These are phyloP conservation scores for Trichoderma asperelloides DNA, from an alignment of 495 filamentous ascomycete species.

Conservation along the genomic window DNA sequence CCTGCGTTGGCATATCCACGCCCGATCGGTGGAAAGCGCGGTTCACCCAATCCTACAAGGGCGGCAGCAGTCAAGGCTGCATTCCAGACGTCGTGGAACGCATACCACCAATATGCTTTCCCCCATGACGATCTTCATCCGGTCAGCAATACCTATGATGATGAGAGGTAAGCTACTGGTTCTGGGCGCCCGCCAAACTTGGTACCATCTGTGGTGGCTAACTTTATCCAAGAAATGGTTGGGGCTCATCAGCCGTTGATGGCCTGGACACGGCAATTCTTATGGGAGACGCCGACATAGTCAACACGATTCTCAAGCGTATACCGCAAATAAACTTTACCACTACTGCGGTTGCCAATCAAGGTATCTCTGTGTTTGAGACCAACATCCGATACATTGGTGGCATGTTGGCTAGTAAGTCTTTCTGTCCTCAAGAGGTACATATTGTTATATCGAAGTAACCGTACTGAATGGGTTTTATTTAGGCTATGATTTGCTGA, in stretches of 20 bases:
- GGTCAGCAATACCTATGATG: constrained; percentile 50
- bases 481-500: constrained; percentile 69
- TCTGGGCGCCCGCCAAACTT: background rate
- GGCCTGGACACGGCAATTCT: constrained; percentile 73
- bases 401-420: constrained; percentile 58
- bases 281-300: constrained; percentile 60
- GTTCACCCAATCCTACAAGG: constrained; percentile 24
- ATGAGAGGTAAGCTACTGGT: constrained; percentile 53
- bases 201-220: background rate
- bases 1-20: constrained; percentile 13
- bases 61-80: constrained; percentile 63
- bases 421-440: background rate
- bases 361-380: constrained; percentile 69
- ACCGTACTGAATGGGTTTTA: constrained; percentile 1
- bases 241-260: constrained; percentile 81
- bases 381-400: constrained; percentile 84
- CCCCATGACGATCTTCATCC: constrained; percentile 71
- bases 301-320: constrained; percentile 60
- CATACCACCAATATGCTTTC: constrained; percentile 72
- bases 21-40: constrained; percentile 4
- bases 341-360: constrained; percentile 30
- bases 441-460: background rate
- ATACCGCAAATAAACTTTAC: constrained; percentile 62
- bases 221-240: constrained; percentile 54
- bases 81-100: constrained; percentile 71